Base-by-base conservation (phyloP, 1,284 basidiomycete species). In the Ustilago lituana region DNA sequence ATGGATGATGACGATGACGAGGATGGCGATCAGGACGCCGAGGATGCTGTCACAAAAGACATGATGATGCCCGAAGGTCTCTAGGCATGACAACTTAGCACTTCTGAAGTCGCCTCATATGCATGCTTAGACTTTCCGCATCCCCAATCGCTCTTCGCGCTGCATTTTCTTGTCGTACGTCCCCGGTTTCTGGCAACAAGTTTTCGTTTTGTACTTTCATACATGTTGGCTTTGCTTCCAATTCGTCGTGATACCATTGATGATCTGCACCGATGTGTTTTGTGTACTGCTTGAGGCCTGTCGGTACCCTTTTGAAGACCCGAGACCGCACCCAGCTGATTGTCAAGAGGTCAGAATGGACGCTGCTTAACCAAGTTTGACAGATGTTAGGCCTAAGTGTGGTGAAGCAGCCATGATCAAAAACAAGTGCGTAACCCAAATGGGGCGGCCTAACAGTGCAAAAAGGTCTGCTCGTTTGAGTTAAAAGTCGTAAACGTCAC, bases 41-140 rank as follows among this genome's bases (percentile, higher is more conserved):
- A 68, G 32, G 75, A 77, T 37, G 66, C 69, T 22, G 62, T 73
- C 17, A 66, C 61, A 20, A 58, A 65, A 39, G 50, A 55, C 31
- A 77, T 77, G 75, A 77, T 77, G 75, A 64, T 77, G 51, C 75
- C 75, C 20, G 64, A 65, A 11, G 71, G 71, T 31, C 53, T 77
- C 36, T 64, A 36, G 48, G 14, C 17, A n/a, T 33, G 37, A 8
- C 35, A 14, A n/a, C n/a, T n/a, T n/a, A n/a, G n/a, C n/a, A n/a
- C n/a, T n/a, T n/a, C n/a, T n/a, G n/a, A n/a, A n/a, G n/a, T n/a
- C n/a, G n/a, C 29, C 39, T 29, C 54, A 40, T 39, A 24, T 9
- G 20, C 40, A 43, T 43, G 19, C 26, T 24, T 15, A 29, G 6
- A 29, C 17, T 41, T 10, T 7, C n/a, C 19, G n/a, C 24, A 43